A percentile compares a stretch with the other conserved stretches of the same genome.
These are phyloP conservation scores for Solanum medicagineum DNA, from an alignment of 257 asterid genomes.

Conservation along the genomic window DNA sequence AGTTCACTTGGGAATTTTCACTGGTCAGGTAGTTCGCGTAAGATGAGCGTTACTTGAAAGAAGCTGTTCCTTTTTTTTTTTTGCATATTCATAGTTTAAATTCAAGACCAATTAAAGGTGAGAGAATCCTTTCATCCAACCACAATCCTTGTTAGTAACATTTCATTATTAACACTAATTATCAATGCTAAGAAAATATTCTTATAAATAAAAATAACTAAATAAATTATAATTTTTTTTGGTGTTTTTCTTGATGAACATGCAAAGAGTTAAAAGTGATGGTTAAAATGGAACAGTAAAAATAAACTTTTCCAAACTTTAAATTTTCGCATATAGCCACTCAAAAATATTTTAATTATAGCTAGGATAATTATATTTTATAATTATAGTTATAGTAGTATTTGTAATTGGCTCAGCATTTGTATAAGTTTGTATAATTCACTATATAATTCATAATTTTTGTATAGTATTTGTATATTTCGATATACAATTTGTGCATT, in stretches of 20 bases:
- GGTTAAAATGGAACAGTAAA: background rate
- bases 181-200: background rate
- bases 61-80: no score
- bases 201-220: background rate
- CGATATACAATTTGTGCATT: no score
- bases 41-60: no score
- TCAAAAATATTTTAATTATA: no score
- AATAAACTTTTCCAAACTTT: background rate
- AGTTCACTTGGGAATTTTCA: background rate
- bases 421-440: no score
- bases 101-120: accelerated
- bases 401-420: no score
- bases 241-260: background rate
- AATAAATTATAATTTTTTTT: background rate
- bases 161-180: background rate
- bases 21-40: background rate
- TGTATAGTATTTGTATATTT: no score
- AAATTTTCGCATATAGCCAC: background rate
- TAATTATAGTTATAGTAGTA: no score
- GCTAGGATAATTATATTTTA: no score
- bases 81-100: accelerated
- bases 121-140: accelerated
- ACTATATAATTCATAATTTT: no score
- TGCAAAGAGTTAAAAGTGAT: background rate
- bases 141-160: background rate